Base-by-base conservation (phyloP, 805 yeast species). In the Wickerhamiella musiphila region DNA sequence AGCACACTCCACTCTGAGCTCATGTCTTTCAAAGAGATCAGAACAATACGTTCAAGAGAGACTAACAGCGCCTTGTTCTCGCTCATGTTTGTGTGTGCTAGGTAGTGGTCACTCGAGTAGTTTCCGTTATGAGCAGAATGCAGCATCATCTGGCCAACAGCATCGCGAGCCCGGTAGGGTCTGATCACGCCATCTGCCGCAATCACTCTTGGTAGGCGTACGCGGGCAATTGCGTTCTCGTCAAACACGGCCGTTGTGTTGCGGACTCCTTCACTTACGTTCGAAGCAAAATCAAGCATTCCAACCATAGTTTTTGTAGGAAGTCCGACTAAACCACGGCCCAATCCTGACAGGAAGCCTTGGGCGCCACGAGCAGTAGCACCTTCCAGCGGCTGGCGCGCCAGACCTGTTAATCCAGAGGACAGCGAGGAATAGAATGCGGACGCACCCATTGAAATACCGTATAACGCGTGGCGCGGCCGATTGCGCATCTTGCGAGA, bases 271-370 rank as follows among this genome's bases (percentile, higher is more conserved):
- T 84, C 95, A 56, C 93, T 74, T 23, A 90, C 73, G 52, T 81
- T 86, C 33, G 78, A 77, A 1, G 96, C 94, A 40, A 92, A 61
- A 50, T 90, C 99, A 42, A 90, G 74, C 16, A 90, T 51, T 9
- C 99, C 99, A 43, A 86, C 83, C 0, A 94, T 94, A 0, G 96
- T 81, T 58, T 90, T 90, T 0, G 98, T 84, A 0, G 99, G 98
- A 19, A 92, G 57, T 0, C 98, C 98, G 35, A 90, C 70, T n/a
- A 92, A 48, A 9, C 98, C 99, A 46, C 75, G 78, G 4, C 98
- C 98, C 3, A 90, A 49, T 1, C 99, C 99, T 49, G 74, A 81
- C 57, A 90, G 70, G 51, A 90, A 86, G 0, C 98, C 99, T 3
- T 73, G 60, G 0, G 96, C 72, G 4, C 99, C 99, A 23, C 75